Percentiles rank a stretch among this genome's conserved stretches.
phyloP scores from a whole-genome alignment of 768 basidiomycete species.

The Lactarius evosmus region DNA sequence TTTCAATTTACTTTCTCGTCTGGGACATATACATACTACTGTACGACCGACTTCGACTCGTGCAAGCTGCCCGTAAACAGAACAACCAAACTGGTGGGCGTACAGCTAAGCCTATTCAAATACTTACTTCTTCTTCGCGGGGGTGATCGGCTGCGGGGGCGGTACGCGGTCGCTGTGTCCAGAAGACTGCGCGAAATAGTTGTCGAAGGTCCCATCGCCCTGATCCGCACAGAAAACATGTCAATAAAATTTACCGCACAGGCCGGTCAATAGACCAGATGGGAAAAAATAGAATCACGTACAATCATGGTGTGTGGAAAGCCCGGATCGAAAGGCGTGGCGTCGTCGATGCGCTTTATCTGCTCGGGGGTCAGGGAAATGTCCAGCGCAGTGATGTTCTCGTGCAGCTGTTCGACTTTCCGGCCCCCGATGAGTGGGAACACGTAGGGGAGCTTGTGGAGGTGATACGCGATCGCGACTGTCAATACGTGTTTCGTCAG shows the following conservation, averaged over 20 bases:
- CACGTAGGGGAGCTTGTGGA: slow-evolving; percentile 47
- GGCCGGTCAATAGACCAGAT: background rate
- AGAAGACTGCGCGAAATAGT: background rate
- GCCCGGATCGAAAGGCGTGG: slow-evolving; percentile 41
- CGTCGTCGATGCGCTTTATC: slow-evolving; percentile 43
- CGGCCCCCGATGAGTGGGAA: slow-evolving; percentile 48
- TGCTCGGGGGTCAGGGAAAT: slow-evolving; percentile 43
- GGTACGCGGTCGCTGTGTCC: slow-evolving; percentile 9
- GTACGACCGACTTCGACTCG: background rate
- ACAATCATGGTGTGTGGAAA: slow-evolving; percentile 37
- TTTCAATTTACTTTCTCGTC: background rate
- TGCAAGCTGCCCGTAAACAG: background rate
- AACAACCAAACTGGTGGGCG: background rate
- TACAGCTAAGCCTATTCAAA: background rate
- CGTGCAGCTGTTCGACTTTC: slow-evolving; percentile 44
- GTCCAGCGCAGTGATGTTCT: slow-evolving; percentile 45
- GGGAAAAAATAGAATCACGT: background rate
- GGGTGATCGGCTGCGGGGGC: slow-evolving; percentile 3
- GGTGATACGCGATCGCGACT: slow-evolving; percentile 48
- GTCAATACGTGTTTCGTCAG: background rate
- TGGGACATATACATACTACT: background rate
- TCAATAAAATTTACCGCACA: background rate
- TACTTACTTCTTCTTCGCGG: background rate
- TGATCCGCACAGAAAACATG: background rate
- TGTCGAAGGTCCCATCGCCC: slow-evolving; percentile 11